phyloP scores from a whole-genome alignment of 108 stramenopile species.

The Discostella pseudostelligera region DNA sequence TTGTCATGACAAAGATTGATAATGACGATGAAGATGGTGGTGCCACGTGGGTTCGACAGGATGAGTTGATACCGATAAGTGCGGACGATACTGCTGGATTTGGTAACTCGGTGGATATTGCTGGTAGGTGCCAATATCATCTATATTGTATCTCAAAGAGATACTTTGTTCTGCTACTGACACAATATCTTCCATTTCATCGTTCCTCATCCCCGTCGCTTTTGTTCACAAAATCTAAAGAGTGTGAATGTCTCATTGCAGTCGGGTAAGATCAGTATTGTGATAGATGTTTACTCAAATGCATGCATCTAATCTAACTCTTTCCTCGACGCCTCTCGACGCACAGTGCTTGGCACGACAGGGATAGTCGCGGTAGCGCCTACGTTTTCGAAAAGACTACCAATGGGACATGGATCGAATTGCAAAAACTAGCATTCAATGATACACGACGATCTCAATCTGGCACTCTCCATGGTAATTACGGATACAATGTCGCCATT shows the following conservation, averaged over 20 bases:
- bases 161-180: neutral
- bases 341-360: slow-evolving; percentile 12
- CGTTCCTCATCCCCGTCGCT: too few species aligned
- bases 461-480: neutral
- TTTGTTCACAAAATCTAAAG: neutral
- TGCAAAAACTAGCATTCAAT: neutral
- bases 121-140: too few species aligned
- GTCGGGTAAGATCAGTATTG: neutral
- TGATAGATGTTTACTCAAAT: too few species aligned
- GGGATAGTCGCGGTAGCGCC: slow-evolving; percentile 1
- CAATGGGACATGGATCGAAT: neutral
- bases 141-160: too few species aligned
- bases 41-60: neutral
- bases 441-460: slow-evolving; percentile 2
- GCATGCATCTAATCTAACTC: too few species aligned
- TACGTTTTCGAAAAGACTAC: neutral
- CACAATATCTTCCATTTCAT: neutral
- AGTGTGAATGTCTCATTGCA: neutral
- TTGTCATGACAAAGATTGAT: neutral
- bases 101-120: slow-evolving; percentile 9
- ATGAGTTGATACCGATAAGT: neutral
- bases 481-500: slow-evolving; percentile 3
- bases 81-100: slow-evolving; percentile 9
- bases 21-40: neutral
- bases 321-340: too few species aligned